These are phyloP conservation scores for Withania somnifera DNA, from an alignment of 305 asterid genomes.

Conservation along the genomic window DNA sequence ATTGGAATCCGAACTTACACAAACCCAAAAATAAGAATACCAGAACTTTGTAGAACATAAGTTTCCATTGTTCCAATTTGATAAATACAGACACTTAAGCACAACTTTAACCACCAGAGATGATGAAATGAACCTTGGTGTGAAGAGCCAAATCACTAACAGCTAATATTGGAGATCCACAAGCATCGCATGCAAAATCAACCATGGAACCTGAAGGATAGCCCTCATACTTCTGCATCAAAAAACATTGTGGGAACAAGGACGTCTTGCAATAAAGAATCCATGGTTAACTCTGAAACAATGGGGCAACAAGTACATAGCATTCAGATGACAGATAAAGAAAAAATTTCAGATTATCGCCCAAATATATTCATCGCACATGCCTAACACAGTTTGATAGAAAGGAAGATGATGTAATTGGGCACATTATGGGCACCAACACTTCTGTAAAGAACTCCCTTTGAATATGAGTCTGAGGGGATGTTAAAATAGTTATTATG, in stretches of 20 bases:
- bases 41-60: neutral
- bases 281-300: neutral
- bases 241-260: neutral
- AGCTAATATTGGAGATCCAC: slow-evolving; percentile 80
- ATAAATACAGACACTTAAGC: neutral
- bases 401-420: neutral
- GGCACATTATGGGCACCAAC: neutral
- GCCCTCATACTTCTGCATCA: slow-evolving; percentile 62
- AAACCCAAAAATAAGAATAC: neutral
- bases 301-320: neutral
- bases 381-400: neutral
- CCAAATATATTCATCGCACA: neutral
- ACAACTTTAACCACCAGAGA: neutral
- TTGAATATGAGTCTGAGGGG: too few relatives aligned
- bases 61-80: neutral
- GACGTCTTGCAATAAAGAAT: neutral
- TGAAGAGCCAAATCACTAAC: slow-evolving; percentile 83
- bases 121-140: slow-evolving; percentile 42
- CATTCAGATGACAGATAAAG: neutral
- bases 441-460: neutral
- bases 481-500: too few relatives aligned
- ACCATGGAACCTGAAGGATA: slow-evolving; percentile 96
- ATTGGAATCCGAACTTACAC: neutral
- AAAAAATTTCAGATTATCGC: neutral
- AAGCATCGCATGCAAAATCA: slow-evolving; percentile 87